Percentiles rank a stretch among this genome's conserved stretches.
Conservation (phyloP, 805 yeast species). For the Pichia insulana region DNA sequence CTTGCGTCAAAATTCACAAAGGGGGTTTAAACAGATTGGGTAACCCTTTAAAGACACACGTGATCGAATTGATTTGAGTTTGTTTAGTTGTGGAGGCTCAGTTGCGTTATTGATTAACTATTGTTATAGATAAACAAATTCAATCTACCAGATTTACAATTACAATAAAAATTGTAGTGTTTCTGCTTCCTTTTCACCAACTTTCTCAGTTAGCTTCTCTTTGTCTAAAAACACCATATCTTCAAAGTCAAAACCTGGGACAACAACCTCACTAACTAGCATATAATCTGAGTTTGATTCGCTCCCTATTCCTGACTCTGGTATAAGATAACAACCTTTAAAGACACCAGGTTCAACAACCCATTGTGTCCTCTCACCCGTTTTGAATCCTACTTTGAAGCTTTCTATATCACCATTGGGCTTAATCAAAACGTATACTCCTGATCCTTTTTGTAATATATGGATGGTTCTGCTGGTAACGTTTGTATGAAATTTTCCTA, state of each 20-base stretch:
- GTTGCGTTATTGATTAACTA: too few relatives aligned
- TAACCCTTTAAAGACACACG: background rate
- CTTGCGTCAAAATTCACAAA: background rate
- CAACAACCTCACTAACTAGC: conserved; percentile 49
- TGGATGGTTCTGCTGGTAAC: conserved; percentile 43
- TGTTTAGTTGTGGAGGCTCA: too few relatives aligned
- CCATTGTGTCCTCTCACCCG: conserved; percentile 50
- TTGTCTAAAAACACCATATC: conserved; percentile 40
- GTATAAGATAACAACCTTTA: conserved; percentile 42
- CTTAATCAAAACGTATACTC: conserved; percentile 44
- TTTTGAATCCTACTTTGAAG: conserved; percentile 45
- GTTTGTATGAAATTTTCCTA: conserved; percentile 44
- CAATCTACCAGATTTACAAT: too few relatives aligned
- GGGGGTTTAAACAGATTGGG: too few relatives aligned
- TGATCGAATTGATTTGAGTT: too few relatives aligned
- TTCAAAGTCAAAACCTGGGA: conserved; percentile 51
- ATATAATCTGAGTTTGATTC: conserved; percentile 33
- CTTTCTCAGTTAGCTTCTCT: conserved; percentile 26
- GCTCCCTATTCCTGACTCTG: conserved; percentile 18
- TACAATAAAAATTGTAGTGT: conserved; percentile 1
- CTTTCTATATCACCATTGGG: conserved; percentile 42
- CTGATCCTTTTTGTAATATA: conserved; percentile 46
- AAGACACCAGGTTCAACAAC: conserved; percentile 55
- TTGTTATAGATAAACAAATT: too few relatives aligned
- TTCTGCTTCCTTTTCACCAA: conserved; percentile 32